Evolutionary conservation across 805 yeast species (phyloP), one percentile per base, ranked within the genome.

Genomic region (Nakazawaea holstii): DNA sequence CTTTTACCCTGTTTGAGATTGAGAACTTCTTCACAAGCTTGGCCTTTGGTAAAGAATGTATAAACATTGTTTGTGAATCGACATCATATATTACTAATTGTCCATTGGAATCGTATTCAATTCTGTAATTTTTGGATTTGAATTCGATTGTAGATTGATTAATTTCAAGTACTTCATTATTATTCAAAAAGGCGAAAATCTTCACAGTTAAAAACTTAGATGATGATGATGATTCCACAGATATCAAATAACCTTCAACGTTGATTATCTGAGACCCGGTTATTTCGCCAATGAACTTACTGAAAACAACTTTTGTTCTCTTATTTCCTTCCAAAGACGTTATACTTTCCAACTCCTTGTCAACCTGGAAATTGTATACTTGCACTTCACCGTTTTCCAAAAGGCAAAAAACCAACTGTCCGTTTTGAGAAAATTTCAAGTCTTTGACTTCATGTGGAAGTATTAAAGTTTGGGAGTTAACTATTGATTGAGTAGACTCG

Each of bases 401-500:
- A 20, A 72, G 49, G 14, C 66, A 55, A 52, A 58, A 68, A 14
- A 67, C 59, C 15, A 50, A 53, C 9, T 59, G 51, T 7, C 65
- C 65, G 26, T 54, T 51, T 8, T 46, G 50, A 6, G 66, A 58
- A 27, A 67, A 46, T 42, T 58, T 61, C 30, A 66, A 45, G 7
- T 59, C 63, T 7, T 55, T 41, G 6, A 63, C 49, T 39, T 58
- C 53, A 14, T 39, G 20, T 14, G 26, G 13, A 2, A 44, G 49
- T 43, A 68, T 37, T 48, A 52, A 50, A 35, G 55, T 62, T 50
- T 65, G 40, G 52, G 54, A 53, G 48, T 60, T 48, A 48, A 58
- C 55, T 55, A 72, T 60, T 61, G 54, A 65, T 49, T 58, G 67
- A 41, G 55, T 57, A 59, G 56, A 26, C 55, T 60, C 58, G 49